A percentile compares a stretch with the other conserved stretches of the same genome.
Evolutionary conservation across 306 rosid species (phyloP).

Genomic region (Fragaria vesca): DNA sequence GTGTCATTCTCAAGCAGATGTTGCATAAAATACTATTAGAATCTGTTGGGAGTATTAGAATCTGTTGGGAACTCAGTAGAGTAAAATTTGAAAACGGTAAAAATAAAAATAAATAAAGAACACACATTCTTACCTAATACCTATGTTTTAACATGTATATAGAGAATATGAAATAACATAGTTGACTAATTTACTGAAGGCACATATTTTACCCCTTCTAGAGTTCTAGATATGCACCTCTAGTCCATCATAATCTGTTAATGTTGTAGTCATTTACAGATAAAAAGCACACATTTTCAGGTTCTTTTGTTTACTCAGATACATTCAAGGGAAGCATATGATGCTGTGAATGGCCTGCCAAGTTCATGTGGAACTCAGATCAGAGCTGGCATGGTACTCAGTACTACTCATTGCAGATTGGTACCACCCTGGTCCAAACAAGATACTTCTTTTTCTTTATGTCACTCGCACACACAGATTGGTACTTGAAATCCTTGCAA

Average conservation of each 20-base stretch:
- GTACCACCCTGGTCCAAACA: background rate
- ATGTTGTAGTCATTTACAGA: background rate
- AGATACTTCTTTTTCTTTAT: background rate
- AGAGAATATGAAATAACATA: background rate
- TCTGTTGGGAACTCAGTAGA: background rate
- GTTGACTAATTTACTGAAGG: background rate
- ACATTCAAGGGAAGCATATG: background rate
- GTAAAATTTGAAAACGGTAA: background rate
- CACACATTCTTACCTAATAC: background rate
- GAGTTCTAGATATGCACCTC: background rate
- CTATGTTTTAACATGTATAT: background rate
- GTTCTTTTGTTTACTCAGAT: background rate
- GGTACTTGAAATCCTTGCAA: constrained; percentile 9
- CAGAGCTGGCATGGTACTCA: background rate
- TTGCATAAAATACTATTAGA: background rate
- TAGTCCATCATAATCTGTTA: background rate
- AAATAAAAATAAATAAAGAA: background rate
- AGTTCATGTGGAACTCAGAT: constrained; percentile 16
- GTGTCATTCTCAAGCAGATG: constrained; percentile 18
- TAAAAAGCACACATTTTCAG: background rate
- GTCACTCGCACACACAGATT: background rate
- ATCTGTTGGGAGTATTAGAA: background rate
- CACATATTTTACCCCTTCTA: background rate
- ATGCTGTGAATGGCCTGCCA: background rate
- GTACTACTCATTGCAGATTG: constrained; percentile 11